Evolutionary conservation across 108 stramenopile genomes (phyloP), one percentile per base, ranked within the genome.

Genomic region (Pseudonitzschia multiseries): DNA sequence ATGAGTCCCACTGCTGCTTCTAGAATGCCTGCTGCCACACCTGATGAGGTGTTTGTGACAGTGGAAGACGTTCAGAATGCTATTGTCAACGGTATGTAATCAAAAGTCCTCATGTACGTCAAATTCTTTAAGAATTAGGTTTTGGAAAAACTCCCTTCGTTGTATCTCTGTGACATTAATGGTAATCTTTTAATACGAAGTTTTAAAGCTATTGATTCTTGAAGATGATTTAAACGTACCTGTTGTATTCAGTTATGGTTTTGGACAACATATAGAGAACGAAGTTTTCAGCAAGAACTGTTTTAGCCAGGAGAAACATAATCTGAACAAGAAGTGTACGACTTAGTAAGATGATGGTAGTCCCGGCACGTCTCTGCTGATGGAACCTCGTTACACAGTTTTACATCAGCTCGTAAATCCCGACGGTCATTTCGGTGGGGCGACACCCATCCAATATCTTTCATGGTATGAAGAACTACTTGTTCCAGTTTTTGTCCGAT

Each of bases 61-160:
- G 89, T 92, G 74, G 93, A 94, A 79, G 93, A 94, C 77, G 84
- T 94, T 57, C 90, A 94, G 65, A 91, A 91, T 85, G 93, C 93
- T 2, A 88, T 94, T 78, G 84, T 90, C 17, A 92, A 90, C 79
- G 93, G 93, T 27, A 79, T 93, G 82, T 93, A 87, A 79, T 36
- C 15, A 31, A 59, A 59, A 48, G 46, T 18, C 46, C 14, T 59
- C 13, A 14, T 59, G 57, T 27, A 5, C 21, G n/a, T 59, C 0
- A 0, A 31, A 59, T 59, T 59, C 29, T 28, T 59, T 5, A 59
- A 27, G 27, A 14, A 59, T 59, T 59, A n/a, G n/a, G 9, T 59
- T 59, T 59, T 27, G 27, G 31, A 59, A 31, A 59, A 14, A 59
- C 0, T 14, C 14, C 14, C 31, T 59, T 59, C 10, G 57, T 59